A percentile compares a stretch with the other conserved stretches of the same genome.
Evolutionary conservation across 2,329 filamentous ascomycete species (phyloP).

Genomic region (Nemania bipapillata): DNA sequence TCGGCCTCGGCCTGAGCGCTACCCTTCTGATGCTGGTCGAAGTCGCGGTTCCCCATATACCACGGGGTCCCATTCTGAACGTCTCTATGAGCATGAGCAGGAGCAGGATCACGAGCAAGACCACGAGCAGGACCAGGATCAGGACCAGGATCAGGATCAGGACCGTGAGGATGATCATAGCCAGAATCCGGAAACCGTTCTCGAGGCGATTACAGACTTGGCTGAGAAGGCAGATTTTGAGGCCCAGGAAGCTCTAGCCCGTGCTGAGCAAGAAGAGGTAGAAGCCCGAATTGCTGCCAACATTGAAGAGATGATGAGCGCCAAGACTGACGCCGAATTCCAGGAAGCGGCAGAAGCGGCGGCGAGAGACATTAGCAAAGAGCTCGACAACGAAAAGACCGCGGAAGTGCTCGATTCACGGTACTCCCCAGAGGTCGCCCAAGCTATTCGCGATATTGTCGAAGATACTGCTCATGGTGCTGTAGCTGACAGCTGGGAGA

Average conservation of each 20-base stretch:
- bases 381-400: constrained; percentile 66
- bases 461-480: constrained; percentile 69
- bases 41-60: constrained; percentile 31
- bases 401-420: constrained; percentile 64
- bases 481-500: constrained; percentile 91
- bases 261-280: constrained; percentile 62
- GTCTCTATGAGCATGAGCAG: constrained; percentile 22
- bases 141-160: constrained; percentile 51
- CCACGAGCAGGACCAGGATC: constrained; percentile 35
- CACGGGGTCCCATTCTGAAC: constrained; percentile 29
- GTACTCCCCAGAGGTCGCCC: constrained; percentile 63
- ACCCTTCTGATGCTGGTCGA: constrained; percentile 46
- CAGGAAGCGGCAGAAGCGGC: constrained; percentile 61
- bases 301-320: constrained; percentile 61
- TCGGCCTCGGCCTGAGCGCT: constrained; percentile 48
- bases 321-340: constrained; percentile 65
- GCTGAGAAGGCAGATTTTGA: constrained; percentile 64
- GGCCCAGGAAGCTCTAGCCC: constrained; percentile 73
- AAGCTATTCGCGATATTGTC: constrained; percentile 61
- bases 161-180: constrained; percentile 54
- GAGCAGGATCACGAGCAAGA: constrained; percentile 40
- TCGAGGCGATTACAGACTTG: constrained; percentile 74
- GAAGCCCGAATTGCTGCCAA: constrained; percentile 62
- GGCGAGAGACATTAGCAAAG: constrained; percentile 62
- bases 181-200: constrained; percentile 71